These are phyloP conservation scores for Crithidia fasciculata DNA, from an alignment of 208 protist species.

Conservation along the genomic window DNA sequence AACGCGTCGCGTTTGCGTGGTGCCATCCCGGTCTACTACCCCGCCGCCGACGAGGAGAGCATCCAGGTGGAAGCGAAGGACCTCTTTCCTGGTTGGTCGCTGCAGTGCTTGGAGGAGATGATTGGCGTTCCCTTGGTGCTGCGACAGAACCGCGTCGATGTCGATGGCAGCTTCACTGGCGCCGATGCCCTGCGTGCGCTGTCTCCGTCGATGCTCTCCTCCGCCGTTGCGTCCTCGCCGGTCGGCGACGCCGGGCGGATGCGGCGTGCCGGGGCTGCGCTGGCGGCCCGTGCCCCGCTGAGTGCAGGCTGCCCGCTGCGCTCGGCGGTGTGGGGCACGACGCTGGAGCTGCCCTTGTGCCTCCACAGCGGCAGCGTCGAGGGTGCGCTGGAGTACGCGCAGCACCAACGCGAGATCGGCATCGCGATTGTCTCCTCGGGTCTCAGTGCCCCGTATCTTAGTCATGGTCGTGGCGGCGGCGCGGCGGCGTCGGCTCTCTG, in stretches of 20 bases:
- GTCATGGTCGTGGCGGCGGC: constrained; percentile 6
- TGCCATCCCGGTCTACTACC: constrained; percentile 12
- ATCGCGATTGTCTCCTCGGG: constrained; percentile 33
- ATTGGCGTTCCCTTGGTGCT: constrained; percentile 43
- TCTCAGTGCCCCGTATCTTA: constrained; percentile 5
- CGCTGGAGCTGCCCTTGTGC: constrained; percentile 43
- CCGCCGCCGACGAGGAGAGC: constrained; percentile 39
- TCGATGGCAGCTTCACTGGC: constrained; percentile 19
- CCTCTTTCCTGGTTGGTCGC: constrained; percentile 52
- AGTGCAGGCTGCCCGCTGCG: constrained; percentile 23
- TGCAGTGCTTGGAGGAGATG: constrained; percentile 59
- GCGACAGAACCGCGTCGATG: constrained; percentile 34
- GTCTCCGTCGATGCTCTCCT: constrained; percentile 1
- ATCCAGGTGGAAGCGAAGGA: constrained; percentile 38
- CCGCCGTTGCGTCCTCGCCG: neutral
- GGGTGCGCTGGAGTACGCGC: constrained; percentile 46
- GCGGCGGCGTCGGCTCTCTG: constrained; percentile 20
- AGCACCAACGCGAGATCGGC: constrained; percentile 50
- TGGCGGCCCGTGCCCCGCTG: constrained; percentile 3
- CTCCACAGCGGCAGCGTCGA: constrained; percentile 37
- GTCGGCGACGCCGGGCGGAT: neutral
- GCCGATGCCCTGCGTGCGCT: constrained; percentile 3
- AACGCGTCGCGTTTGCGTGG: constrained; percentile 15
- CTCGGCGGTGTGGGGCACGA: constrained; percentile 38
- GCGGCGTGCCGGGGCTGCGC: neutral